These are phyloP conservation scores for Fraxinus platypoda DNA, from an alignment of 305 asterid species.

Conservation along the genomic window DNA sequence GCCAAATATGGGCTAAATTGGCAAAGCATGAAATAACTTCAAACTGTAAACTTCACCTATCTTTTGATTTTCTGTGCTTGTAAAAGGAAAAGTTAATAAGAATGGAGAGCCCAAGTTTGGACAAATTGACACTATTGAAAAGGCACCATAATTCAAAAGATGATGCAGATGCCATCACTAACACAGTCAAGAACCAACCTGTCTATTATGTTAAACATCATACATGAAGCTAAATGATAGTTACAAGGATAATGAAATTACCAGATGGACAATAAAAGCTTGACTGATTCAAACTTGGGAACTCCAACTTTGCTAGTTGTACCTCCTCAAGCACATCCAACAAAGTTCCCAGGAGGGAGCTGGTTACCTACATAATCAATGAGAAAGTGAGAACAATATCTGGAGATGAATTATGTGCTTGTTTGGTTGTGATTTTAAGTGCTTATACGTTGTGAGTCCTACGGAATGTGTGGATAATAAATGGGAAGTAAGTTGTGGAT, in stretches of 20 bases:
- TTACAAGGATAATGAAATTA: slow-evolving; percentile 28
- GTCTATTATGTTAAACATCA: background rate
- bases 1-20: background rate
- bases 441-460: background rate
- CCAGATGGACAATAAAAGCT: slow-evolving; percentile 62
- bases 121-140: background rate
- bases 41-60: background rate
- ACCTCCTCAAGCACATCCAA: slow-evolving; percentile 83
- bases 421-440: background rate
- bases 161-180: background rate
- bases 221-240: slow-evolving; percentile 1
- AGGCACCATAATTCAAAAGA: background rate
- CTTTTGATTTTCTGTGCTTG: background rate
- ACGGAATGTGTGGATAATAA: background rate
- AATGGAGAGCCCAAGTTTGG: background rate
- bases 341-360: slow-evolving; percentile 70
- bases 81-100: background rate
- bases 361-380: slow-evolving; percentile 53
- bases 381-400: slow-evolving; percentile 8
- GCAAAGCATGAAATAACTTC: background rate
- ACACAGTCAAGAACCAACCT: slow-evolving; percentile 4
- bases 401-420: background rate
- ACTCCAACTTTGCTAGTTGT: slow-evolving; percentile 60
- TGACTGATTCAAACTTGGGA: slow-evolving; percentile 50
- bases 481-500: background rate